Evolutionary conservation across 306 rosid genomes (phyloP).

Genomic region (Dryas drummondii): DNA sequence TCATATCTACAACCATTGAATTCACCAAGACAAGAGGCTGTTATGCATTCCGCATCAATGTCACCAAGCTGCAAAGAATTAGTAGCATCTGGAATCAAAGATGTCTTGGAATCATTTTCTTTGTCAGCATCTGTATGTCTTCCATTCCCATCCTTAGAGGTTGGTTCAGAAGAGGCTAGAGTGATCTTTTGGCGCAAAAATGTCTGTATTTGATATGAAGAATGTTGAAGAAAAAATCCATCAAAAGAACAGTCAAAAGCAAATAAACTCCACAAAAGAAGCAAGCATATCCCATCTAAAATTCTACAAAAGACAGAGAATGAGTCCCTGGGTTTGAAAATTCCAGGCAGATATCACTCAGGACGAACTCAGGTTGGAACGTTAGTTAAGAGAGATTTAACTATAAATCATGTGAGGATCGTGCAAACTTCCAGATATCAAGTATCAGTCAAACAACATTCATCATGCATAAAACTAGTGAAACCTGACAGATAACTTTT

Average conservation of each 20-base stretch:
- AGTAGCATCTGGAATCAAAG: slow-evolving; percentile 21
- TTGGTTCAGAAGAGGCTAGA: slow-evolving; percentile 45
- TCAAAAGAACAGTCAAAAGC: background rate
- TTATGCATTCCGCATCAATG: slow-evolving; percentile 17
- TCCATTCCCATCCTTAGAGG: slow-evolving; percentile 32
- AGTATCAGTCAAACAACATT: background rate
- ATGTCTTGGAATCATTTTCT: slow-evolving; percentile 31
- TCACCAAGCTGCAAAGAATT: slow-evolving; percentile 5
- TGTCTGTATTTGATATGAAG: slow-evolving; percentile 47
- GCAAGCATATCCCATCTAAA: slow-evolving; percentile 10
- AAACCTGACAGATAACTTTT: background rate
- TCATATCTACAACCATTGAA: slow-evolving; percentile 18
- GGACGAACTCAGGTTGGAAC: background rate
- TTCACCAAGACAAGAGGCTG: slow-evolving; percentile 23
- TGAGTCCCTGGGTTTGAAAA: background rate
- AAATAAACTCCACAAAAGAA: background rate
- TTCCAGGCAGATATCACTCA: background rate
- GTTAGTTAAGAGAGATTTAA: background rate
- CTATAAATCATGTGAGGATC: background rate
- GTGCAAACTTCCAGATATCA: background rate
- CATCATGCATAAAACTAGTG: background rate
- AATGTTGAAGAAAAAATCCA: background rate
- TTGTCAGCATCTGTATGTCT: slow-evolving; percentile 30
- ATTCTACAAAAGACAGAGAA: background rate
- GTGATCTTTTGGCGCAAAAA: slow-evolving; percentile 82